Evolutionary conservation across 2,329 filamentous ascomycete genomes (phyloP).

Genomic region (Capronia coronata): DNA sequence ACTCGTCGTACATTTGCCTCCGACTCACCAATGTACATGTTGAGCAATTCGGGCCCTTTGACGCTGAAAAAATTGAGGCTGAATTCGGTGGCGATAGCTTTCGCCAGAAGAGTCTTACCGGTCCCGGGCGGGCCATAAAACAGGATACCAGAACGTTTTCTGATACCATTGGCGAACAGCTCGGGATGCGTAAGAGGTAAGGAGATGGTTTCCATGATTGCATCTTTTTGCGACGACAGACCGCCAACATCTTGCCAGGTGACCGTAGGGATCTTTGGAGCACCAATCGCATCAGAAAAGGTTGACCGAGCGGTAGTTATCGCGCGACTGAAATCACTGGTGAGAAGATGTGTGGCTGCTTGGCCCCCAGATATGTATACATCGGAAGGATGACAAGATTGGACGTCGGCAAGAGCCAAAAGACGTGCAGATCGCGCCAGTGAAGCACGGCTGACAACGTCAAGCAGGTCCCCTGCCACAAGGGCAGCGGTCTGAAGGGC

Average conservation of each 20-base stretch:
- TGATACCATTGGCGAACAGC: conserved; percentile 94
- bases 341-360: conserved; percentile 68
- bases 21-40: conserved; percentile 95
- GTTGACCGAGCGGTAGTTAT: conserved; percentile 95
- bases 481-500: conserved; percentile 93
- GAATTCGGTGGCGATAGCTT: conserved; percentile 89
- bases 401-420: conserved; percentile 57
- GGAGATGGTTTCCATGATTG: conserved; percentile 95
- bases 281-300: conserved; percentile 94
- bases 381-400: conserved; percentile 45
- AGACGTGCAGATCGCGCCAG: conserved; percentile 70
- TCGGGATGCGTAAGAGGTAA: conserved; percentile 85
- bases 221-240: conserved; percentile 87
- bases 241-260: conserved; percentile 95
- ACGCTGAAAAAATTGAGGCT: conserved; percentile 92
- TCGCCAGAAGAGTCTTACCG: conserved; percentile 85
- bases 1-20: conserved; percentile 87
- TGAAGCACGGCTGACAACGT: conserved; percentile 84
- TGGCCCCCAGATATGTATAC: conserved; percentile 83
- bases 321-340: conserved; percentile 80
- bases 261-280: conserved; percentile 95
- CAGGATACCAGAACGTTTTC: conserved; percentile 88
- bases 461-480: conserved; percentile 87
- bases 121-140: conserved; percentile 90
- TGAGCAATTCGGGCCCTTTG: conserved; percentile 83